A percentile compares a stretch with the other conserved stretches of the same genome.
Evolutionary conservation across 2,329 filamentous ascomycete genomes (phyloP).

Genomic region (Fusarium sp.): DNA sequence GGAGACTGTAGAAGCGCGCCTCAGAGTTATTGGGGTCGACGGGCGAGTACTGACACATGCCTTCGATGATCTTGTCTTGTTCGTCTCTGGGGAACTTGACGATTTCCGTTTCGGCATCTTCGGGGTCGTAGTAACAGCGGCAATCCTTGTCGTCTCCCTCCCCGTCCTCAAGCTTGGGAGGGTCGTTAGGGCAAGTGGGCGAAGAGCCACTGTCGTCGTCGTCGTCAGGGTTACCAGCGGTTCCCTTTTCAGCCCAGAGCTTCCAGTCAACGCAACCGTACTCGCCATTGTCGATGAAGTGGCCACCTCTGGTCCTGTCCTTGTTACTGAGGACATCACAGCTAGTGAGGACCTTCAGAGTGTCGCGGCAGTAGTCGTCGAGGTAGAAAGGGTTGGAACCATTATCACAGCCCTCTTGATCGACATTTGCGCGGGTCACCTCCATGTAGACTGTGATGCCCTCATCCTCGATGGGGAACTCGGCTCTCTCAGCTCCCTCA

Average conservation of each 20-base stretch:
- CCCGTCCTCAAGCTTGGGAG: neutral
- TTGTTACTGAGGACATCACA: neutral
- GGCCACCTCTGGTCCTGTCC: neutral
- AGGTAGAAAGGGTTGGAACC: neutral
- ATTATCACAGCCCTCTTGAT: neutral
- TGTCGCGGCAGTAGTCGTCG: neutral
- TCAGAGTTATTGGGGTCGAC: neutral
- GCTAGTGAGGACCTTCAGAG: neutral
- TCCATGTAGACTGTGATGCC: neutral
- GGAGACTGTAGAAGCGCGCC: neutral
- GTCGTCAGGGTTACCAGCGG: neutral
- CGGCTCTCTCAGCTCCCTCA: neutral
- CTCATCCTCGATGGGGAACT: neutral
- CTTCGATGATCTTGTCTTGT: neutral
- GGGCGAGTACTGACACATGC: neutral
- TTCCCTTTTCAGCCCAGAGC: neutral
- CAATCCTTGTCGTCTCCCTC: neutral
- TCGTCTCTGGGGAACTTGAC: neutral
- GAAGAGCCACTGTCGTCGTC: neutral
- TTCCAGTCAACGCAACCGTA: neutral
- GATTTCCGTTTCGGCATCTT: neutral
- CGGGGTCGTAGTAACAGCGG: neutral
- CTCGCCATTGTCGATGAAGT: neutral
- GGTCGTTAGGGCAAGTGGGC: neutral
- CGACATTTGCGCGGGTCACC: neutral